These are phyloP conservation scores for Colletotrichum noveboracense DNA, from an alignment of 2,329 filamentous ascomycete species.

Conservation along the genomic window DNA sequence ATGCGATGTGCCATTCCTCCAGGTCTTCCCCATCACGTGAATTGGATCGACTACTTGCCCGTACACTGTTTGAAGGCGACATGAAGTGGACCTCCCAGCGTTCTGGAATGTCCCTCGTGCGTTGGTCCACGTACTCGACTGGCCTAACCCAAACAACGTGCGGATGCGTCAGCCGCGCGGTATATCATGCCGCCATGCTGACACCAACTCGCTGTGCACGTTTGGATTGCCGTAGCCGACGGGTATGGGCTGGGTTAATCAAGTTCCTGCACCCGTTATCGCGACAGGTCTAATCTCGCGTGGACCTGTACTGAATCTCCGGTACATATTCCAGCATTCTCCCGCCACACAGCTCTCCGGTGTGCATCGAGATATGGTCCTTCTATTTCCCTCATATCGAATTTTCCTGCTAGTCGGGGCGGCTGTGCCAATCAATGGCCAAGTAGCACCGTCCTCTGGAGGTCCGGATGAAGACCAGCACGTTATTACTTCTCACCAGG, in stretches of 20 bases:
- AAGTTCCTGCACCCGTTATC: background rate
- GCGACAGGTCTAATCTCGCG: background rate
- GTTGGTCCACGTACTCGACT: background rate
- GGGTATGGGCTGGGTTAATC: background rate
- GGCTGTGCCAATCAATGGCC: background rate
- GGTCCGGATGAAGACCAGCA: background rate
- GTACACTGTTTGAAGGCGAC: background rate
- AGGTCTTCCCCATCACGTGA: background rate
- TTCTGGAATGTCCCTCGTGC: constrained; percentile 3
- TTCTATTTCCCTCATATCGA: background rate
- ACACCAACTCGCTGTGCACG: background rate
- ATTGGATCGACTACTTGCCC: background rate
- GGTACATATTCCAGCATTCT: background rate
- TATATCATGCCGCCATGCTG: background rate
- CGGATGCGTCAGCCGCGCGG: background rate
- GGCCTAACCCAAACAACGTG: background rate
- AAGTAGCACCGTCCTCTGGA: background rate
- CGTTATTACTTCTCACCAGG: background rate
- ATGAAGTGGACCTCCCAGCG: background rate
- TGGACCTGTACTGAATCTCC: background rate
- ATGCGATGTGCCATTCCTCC: background rate
- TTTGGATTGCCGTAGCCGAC: background rate
- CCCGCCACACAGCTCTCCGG: background rate
- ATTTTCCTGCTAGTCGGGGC: background rate
- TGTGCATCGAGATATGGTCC: background rate